These are phyloP conservation scores for Mucor indicus DNA, from an alignment of 371 early-diverging fungal genomes.

Conservation along the genomic window DNA sequence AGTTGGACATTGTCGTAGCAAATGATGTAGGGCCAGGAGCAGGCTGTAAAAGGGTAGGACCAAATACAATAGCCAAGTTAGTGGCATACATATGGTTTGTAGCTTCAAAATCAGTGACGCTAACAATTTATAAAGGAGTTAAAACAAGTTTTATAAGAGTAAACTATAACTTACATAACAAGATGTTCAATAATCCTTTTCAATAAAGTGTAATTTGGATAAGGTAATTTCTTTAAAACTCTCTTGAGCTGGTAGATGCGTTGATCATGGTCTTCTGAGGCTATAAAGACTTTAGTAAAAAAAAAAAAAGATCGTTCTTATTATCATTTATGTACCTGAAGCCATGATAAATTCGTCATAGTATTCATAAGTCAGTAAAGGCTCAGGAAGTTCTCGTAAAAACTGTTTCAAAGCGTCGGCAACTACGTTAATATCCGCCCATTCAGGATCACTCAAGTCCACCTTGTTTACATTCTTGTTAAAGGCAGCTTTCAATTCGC, in stretches of 20 bases:
- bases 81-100: conserved; percentile 86
- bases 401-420: conserved; percentile 94
- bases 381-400: conserved; percentile 91
- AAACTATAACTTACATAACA: conserved; percentile 59
- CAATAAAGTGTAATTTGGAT: conserved; percentile 65
- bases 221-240: conserved; percentile 65
- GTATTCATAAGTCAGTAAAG: conserved; percentile 79
- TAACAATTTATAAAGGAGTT: conserved; percentile 18
- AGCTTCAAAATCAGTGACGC: conserved; percentile 80
- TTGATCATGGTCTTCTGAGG: conserved; percentile 75
- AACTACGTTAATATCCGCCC: conserved; percentile 82
- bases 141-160: too few relatives aligned
- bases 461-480: conserved; percentile 57
- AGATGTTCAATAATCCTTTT: conserved; percentile 77
- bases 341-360: conserved; percentile 83
- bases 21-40: conserved; percentile 73
- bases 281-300: conserved; percentile 20
- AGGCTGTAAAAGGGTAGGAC: conserved; percentile 76
- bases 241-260: conserved; percentile 76
- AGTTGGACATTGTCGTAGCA: conserved; percentile 74
- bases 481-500: conserved; percentile 57
- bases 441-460: conserved; percentile 62
- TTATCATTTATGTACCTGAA: conserved; percentile 56
- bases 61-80: conserved; percentile 86
- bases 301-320: background rate